phyloP scores from a whole-genome alignment of 148 eudicot species.

The Mesembryanthemum crystallinum region DNA sequence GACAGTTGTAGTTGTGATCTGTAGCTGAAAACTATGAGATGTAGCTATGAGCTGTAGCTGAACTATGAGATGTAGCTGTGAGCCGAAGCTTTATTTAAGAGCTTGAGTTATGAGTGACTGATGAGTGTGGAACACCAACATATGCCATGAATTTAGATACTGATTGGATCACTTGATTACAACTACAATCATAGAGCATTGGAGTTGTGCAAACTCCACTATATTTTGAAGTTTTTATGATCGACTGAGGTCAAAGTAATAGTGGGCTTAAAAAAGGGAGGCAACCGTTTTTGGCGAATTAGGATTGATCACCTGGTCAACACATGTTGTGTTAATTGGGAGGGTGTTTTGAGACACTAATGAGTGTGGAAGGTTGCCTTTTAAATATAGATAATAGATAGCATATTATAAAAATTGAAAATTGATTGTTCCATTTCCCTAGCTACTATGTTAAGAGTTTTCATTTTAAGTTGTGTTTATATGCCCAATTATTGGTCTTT shows the following conservation, averaged over 20 bases:
- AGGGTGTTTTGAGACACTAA: background rate
- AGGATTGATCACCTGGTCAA: background rate
- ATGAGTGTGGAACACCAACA: background rate
- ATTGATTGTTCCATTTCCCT: background rate
- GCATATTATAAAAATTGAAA: no score
- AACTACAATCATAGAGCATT: no score
- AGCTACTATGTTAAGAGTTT: background rate
- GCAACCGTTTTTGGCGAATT: background rate
- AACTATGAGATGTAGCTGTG: no score
- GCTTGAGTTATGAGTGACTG: no score
- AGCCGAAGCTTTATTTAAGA: no score
- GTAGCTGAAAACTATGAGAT: no score
- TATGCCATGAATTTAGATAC: background rate
- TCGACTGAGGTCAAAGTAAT: background rate
- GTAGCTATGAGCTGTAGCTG: no score
- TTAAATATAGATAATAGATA: no score
- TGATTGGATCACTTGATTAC: background rate
- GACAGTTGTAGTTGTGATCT: no score
- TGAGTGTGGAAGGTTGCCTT: background rate
- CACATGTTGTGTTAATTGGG: background rate
- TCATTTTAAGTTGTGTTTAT: background rate
- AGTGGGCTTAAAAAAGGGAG: background rate
- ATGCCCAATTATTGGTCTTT: background rate
- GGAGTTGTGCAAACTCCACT: no score
- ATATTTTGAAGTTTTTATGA: background rate